Conservation (phyloP, 495 filamentous ascomycete genomes). For the Glutinoglossum americanum region DNA sequence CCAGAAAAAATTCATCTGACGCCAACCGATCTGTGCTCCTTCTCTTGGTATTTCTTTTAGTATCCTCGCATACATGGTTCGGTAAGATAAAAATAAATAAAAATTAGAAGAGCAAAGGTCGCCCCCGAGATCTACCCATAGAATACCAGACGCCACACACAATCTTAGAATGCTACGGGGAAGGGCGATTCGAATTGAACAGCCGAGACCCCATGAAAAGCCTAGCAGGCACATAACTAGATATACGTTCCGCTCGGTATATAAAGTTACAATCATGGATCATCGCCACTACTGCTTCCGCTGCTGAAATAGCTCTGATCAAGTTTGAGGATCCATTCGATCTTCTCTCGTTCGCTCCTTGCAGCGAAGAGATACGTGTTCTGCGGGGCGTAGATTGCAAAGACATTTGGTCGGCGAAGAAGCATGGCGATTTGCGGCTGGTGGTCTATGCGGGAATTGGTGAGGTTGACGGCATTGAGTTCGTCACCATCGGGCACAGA, state of each 20-base stretch:
- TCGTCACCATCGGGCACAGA: constrained; percentile 70
- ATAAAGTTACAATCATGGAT: background rate
- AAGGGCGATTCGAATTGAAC: no score
- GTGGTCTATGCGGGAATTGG: constrained; percentile 67
- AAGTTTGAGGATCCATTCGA: constrained; percentile 82
- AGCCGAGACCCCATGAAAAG: no score
- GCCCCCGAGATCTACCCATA: background rate
- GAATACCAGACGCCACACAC: background rate
- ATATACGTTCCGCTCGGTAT: background rate
- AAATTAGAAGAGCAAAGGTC: background rate
- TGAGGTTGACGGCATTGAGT: constrained; percentile 65
- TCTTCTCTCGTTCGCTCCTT: constrained; percentile 66
- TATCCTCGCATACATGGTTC: background rate
- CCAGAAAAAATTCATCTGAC: background rate
- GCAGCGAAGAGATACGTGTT: constrained; percentile 92
- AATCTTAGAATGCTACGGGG: background rate
- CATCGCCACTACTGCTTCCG: constrained; percentile 5
- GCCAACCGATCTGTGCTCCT: background rate
- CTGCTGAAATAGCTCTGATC: constrained; percentile 33
- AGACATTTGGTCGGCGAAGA: constrained; percentile 45
- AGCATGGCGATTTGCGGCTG: constrained; percentile 69
- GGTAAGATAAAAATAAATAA: background rate
- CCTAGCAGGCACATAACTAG: background rate
- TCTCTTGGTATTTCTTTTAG: background rate
- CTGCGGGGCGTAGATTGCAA: constrained; percentile 78